Conservation (phyloP, 2,329 filamentous ascomycete genomes). For the Madurella fahalii region DNA sequence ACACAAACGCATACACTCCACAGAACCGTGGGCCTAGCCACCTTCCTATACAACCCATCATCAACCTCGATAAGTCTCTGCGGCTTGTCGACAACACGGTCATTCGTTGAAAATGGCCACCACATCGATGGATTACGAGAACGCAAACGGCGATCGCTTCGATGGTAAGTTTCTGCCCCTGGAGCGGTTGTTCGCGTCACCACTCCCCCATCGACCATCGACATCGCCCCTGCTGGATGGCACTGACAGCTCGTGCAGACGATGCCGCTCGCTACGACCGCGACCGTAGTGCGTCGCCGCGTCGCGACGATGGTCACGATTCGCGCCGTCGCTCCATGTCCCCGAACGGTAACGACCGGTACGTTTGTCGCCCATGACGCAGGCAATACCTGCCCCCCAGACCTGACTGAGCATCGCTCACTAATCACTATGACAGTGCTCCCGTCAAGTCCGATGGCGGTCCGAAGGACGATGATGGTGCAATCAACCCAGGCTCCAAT, state of each 20-base stretch:
- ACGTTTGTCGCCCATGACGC: constrained; percentile 19
- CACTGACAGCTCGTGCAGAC: constrained; percentile 39
- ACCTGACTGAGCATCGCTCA: not conserved
- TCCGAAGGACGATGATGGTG: constrained; percentile 67
- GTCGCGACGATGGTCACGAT: constrained; percentile 59
- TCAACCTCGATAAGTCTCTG: not conserved
- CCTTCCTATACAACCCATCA: constrained; percentile 1
- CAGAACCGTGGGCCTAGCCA: constrained; percentile 1
- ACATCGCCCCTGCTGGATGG: constrained; percentile 8
- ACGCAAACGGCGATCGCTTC: constrained; percentile 62
- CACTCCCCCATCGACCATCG: constrained; percentile 5
- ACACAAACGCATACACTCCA: constrained; percentile 4
- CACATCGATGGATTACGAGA: constrained; percentile 67
- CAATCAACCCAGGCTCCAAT: constrained; percentile 91
- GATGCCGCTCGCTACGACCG: constrained; percentile 63
- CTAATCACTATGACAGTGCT: constrained; percentile 22
- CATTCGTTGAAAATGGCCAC: constrained; percentile 49
- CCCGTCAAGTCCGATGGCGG: constrained; percentile 51
- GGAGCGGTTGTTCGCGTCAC: not conserved
- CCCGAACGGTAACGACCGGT: constrained; percentile 54
- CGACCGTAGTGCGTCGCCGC: constrained; percentile 63
- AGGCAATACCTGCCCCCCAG: not conserved
- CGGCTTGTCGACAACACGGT: not conserved
- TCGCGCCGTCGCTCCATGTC: constrained; percentile 60
- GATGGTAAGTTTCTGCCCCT: constrained; percentile 48